phyloP scores from a whole-genome alignment of 2,329 filamentous ascomycete genomes.

The Penicillium italicum region DNA sequence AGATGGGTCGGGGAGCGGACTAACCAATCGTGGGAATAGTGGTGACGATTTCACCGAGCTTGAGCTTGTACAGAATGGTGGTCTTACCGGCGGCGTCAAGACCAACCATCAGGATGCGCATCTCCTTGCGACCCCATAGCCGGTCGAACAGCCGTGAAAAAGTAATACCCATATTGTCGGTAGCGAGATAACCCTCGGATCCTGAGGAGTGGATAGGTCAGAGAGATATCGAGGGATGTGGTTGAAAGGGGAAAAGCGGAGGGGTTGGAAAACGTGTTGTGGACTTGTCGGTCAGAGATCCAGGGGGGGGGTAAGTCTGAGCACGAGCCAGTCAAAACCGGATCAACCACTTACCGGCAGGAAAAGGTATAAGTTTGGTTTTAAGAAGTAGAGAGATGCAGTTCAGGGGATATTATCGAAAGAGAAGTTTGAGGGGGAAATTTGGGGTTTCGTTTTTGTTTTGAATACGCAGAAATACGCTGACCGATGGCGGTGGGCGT shows the following conservation, averaged over 20 bases:
- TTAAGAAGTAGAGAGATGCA: constrained; percentile 7
- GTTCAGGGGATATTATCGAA: constrained; percentile 13
- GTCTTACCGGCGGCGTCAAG: constrained; percentile 99
- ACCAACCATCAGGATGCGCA: constrained; percentile 99
- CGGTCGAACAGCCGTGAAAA: constrained; percentile 96
- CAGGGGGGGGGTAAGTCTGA: constrained; percentile 4
- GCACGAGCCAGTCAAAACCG: constrained; percentile 5
- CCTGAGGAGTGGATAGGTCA: constrained; percentile 9
- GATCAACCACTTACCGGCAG: constrained; percentile 10
- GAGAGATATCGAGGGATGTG: constrained; percentile 10
- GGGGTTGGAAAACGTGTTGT: constrained; percentile 26
- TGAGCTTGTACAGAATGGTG: constrained; percentile 99
- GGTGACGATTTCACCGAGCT: constrained; percentile 96
- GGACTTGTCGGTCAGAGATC: constrained; percentile 16
- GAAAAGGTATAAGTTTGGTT: constrained; percentile 4
- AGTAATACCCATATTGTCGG: constrained; percentile 85
- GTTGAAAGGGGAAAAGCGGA: constrained; percentile 14
- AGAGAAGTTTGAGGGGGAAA: constrained; percentile 11
- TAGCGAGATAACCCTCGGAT: constrained; percentile 24
- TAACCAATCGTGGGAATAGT: constrained; percentile 97
- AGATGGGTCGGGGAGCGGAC: constrained; percentile 30
- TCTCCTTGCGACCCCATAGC: constrained; percentile 99
- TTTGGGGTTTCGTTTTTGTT: constrained; percentile 29
- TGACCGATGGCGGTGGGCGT: constrained; percentile 37
- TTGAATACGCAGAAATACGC: constrained; percentile 34